These are phyloP conservation scores for Physaria fendleri DNA, from an alignment of 345 rosid species.

Conservation along the genomic window DNA sequence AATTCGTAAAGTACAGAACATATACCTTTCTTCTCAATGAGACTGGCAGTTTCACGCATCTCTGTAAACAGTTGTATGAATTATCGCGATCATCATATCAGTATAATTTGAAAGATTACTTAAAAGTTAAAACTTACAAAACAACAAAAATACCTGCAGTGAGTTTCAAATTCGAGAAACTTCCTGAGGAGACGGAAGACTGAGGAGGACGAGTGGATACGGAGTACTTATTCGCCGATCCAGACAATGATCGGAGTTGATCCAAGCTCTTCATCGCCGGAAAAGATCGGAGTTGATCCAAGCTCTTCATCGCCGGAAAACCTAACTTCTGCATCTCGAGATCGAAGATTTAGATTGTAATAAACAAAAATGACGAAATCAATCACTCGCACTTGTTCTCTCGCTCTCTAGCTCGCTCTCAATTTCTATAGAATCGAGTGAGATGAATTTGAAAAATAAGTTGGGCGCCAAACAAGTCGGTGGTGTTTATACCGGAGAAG, in stretches of 20 bases:
- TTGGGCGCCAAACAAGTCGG: conserved; percentile 4
- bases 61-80: background rate
- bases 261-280: conserved; percentile 68
- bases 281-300: conserved; percentile 45
- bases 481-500: background rate
- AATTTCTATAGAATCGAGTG: background rate
- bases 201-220: conserved; percentile 46
- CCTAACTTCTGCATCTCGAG: conserved; percentile 68
- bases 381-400: background rate
- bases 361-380: background rate
- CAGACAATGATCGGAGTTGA: conserved; percentile 46
- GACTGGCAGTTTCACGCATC: conserved; percentile 30
- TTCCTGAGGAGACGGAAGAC: conserved; percentile 50
- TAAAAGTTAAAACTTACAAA: background rate
- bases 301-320: conserved; percentile 58
- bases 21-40: conserved; percentile 75
- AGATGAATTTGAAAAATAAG: background rate
- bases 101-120: background rate
- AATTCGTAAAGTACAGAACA: background rate
- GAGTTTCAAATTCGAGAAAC: conserved; percentile 71
- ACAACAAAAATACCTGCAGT: conserved; percentile 58
- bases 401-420: background rate
- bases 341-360: background rate
- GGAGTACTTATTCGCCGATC: conserved; percentile 47
- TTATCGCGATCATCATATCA: conserved; percentile 17